A percentile compares a stretch with the other conserved stretches of the same genome.
Conservation (phyloP, 179 eudicot genomes). For the Sideroxylon spinosum region DNA sequence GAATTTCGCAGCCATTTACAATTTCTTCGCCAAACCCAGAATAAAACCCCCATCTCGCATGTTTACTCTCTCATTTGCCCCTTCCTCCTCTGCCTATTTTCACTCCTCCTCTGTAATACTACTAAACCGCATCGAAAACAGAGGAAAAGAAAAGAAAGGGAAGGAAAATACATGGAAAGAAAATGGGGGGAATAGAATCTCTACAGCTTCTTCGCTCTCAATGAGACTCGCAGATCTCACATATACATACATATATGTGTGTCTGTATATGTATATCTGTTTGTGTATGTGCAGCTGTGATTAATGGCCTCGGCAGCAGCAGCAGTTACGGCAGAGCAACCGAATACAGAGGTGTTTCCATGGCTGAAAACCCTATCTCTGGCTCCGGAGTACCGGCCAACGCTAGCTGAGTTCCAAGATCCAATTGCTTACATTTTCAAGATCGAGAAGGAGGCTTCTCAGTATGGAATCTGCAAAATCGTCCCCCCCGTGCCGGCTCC, state of each 20-base stretch:
- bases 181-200: slow-evolving; percentile 28
- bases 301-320: slow-evolving; percentile 26
- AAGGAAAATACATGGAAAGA: slow-evolving; percentile 16
- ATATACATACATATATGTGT: background rate
- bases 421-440: slow-evolving; percentile 90
- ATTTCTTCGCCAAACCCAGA: slow-evolving; percentile 6
- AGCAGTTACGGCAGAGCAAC: slow-evolving; percentile 29
- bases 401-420: slow-evolving; percentile 84
- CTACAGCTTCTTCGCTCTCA: slow-evolving; percentile 24
- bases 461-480: slow-evolving; percentile 85
- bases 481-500: slow-evolving; percentile 73
- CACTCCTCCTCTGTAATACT: slow-evolving; percentile 29
- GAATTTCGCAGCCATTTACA: background rate
- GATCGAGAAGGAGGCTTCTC: slow-evolving; percentile 85
- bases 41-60: slow-evolving; percentile 6
- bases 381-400: slow-evolving; percentile 93
- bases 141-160: slow-evolving; percentile 16
- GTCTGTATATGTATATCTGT: background rate
- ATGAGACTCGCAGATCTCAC: slow-evolving; percentile 22
- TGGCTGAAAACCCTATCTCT: slow-evolving; percentile 87
- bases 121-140: slow-evolving; percentile 15
- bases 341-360: slow-evolving; percentile 52
- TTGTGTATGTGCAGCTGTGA: background rate
- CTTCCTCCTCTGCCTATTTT: slow-evolving; percentile 4
- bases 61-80: slow-evolving; percentile 20